Evolutionary conservation across 2,329 filamentous ascomycete species (phyloP), one percentile per base, ranked within the genome.

Genomic region (Penicillium sp.): DNA sequence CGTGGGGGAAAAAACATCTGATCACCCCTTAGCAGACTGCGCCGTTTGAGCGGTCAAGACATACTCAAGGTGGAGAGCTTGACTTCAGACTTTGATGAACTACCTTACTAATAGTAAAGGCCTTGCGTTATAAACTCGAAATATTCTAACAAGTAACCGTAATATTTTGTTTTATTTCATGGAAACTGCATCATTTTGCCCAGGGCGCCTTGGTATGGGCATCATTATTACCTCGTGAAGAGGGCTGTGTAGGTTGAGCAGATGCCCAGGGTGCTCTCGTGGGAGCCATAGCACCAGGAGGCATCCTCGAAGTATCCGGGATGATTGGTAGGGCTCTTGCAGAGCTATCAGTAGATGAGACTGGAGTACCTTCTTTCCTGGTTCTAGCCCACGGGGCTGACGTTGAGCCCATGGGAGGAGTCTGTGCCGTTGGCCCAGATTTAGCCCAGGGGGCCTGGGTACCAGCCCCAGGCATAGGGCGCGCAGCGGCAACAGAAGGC

Each of bases 191-290:
- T 63, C 57, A 68, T 54, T 65, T 71, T 2, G 69, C 69, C 74
- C 74, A 76, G 13, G 75, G 75, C 13, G 74, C 74, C 56, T 68
- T 75, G 2, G 73, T 77, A 24, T 61, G 61, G 2, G 56, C 55
- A 55, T 70, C 61, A 9, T 56, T 14, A 18, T 59, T 60, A 36
- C 50, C 55, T 42, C 53, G 46, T 22, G 65, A 57, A 34, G 63
- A 51, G 34, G 59, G 34, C 24, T 38, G 50, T 31, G 57, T 56
- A 16, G 55, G 22, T 45, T 62, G 54, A 14, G 65, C 53, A 27
- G 47, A 61, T 21, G 67, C 65, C 70, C 69, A 71, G 1, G 69
- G 71, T 42, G 71, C 72, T 59, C 67, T 60, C 21, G 69, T 74
- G 16, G 68, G 58, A 32, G 68, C 61, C 62, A 69, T 71, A 1